Evolutionary conservation across 2,329 filamentous ascomycete species (phyloP), one percentile per base, ranked within the genome.

Genomic region (Epichloe sp.): DNA sequence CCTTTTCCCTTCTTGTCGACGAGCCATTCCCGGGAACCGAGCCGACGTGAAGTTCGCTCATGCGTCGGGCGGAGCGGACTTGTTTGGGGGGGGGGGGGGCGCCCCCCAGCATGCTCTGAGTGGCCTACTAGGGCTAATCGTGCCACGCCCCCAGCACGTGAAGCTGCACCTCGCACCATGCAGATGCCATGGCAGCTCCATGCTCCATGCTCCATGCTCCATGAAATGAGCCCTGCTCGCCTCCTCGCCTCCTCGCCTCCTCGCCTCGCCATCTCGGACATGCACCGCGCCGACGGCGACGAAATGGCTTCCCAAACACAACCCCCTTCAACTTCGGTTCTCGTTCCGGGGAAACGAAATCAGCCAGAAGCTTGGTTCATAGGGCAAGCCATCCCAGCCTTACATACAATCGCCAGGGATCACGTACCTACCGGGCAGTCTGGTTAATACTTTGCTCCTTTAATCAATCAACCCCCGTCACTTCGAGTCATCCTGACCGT

Each of bases 201-300:
- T 26, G 23, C 23, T 26, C 23, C 23, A 26, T 23, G 23, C 23
- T 23, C 23, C 17, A 31, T 31, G 26, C 26, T 31, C 8, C 26
- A 10, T 31, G 26, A 31, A 31, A 8, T 31, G 23, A 7, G 23
- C 23, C 23, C 23, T 26, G 6, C 23, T 26, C 26, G 26, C 26
- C 26, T 26, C 7, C 8, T 10, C 8, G 26, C 8, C 26, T 31
- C 3, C 26, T 31, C 26, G 26, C 26, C 26, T 31, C 2, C 2
- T 26, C 26, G 26, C 26, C 8, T 52, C 51, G 47, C 47, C 37
- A 49, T 52, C 44, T 49, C 51, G 51, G 51, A 52, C 47, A 52
- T 49, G 42, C 42, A 31, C 51, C 41, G 35, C 43, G 41, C 51
- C 51, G 51, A 52, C 51, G 15, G 11, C 51, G 46, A 49, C 47